A percentile compares a stretch with the other conserved stretches of the same genome.
Conservation (phyloP, 2,329 filamentous ascomycete species). For the Byssoonygena ceratinophila region DNA sequence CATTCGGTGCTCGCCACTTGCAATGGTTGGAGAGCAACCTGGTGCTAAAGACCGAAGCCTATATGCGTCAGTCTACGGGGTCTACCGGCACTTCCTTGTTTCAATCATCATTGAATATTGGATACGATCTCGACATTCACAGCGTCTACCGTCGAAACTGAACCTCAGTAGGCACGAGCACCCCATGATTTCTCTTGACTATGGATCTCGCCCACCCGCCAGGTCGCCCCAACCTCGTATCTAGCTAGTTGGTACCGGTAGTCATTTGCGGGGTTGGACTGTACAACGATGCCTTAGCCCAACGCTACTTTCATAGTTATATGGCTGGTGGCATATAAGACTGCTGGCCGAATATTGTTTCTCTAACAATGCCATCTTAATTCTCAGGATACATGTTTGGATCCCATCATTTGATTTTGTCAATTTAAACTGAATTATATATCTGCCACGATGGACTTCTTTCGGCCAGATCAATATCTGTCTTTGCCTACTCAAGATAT, state of each 20-base stretch:
- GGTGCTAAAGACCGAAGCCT: no score
- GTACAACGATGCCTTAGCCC: background rate
- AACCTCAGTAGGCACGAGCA: no score
- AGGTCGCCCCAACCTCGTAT: background rate
- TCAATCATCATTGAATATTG: no score
- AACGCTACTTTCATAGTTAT: background rate
- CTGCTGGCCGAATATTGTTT: background rate
- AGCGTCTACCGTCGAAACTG: no score
- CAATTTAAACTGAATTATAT: no score
- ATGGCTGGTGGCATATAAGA: background rate
- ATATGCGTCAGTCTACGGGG: no score
- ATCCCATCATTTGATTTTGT: background rate
- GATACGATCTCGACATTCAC: no score
- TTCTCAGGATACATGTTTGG: background rate
- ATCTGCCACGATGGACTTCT: slow-evolving; percentile 19
- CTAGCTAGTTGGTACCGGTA: background rate
- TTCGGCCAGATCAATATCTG: slow-evolving; percentile 24
- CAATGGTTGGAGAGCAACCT: no score
- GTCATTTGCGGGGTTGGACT: background rate
- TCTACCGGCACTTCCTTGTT: no score
- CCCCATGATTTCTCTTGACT: no score
- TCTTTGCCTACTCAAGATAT: slow-evolving; percentile 43
- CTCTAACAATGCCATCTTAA: background rate
- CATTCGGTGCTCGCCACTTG: no score
- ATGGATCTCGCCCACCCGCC: background rate